Percentiles rank a stretch among this genome's conserved stretches.
phyloP scores from a whole-genome alignment of 768 basidiomycete genomes.

The Naganishia friedmannii region DNA sequence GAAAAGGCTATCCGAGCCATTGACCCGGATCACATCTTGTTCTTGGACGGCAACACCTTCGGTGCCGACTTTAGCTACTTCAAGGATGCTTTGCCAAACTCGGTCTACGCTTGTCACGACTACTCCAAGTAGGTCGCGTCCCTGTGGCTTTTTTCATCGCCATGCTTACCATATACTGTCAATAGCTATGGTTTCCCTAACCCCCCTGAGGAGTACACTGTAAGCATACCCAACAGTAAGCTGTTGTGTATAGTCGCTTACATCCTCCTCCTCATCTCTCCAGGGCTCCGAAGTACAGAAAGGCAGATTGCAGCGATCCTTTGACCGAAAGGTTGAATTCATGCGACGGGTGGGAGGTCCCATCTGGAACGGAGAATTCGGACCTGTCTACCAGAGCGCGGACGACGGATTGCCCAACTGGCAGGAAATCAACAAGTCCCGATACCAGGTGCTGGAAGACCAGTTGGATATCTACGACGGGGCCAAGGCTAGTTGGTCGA shows the following conservation, averaged over 20 bases:
- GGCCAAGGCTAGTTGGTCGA: conserved; percentile 63
- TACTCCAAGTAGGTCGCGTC: conserved; percentile 55
- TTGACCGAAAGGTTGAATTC: conserved; percentile 73
- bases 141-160: background rate
- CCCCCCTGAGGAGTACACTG: conserved; percentile 59
- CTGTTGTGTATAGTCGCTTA: background rate
- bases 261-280: background rate
- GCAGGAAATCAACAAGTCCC: conserved; percentile 64
- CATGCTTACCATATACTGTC: background rate
- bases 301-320: conserved; percentile 59
- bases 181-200: conserved; percentile 66
- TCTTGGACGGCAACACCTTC: conserved; percentile 81
- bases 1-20: conserved; percentile 68
- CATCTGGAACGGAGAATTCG: conserved; percentile 67
- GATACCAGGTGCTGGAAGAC: conserved; percentile 68
- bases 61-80: conserved; percentile 54
- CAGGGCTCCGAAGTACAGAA: conserved; percentile 53
- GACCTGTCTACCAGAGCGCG: conserved; percentile 64
- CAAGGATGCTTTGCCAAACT: conserved; percentile 66
- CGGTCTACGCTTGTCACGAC: conserved; percentile 75
- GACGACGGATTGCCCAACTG: conserved; percentile 60
- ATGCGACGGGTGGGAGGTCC: conserved; percentile 58
- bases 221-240: conserved; percentile 22
- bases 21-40: conserved; percentile 70
- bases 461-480: conserved; percentile 71